Evolutionary conservation across 2,329 filamentous ascomycete species (phyloP), one percentile per base, ranked within the genome.

Genomic region (Aspergillus sp.): DNA sequence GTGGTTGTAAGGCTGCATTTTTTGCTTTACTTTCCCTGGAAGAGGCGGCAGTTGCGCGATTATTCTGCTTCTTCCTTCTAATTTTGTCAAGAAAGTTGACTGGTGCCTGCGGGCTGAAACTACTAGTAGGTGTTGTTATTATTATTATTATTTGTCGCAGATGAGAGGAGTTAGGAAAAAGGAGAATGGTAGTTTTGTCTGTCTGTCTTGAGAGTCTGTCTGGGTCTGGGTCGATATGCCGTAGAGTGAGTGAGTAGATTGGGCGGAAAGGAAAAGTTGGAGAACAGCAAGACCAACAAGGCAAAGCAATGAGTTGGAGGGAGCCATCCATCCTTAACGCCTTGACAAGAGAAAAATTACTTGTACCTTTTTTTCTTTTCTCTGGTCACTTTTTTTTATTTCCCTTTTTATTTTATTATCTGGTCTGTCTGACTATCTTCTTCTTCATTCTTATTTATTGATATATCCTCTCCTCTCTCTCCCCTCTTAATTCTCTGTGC

Each of bases 21-120:
- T 30, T 32, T 25, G 39, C 21, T 17, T 27, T 27, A 2, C 27
- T 30, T 30, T 30, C 27, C 36, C 52, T 42, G 23, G 30, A 13
- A 8, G 17, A 27, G 42, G 53, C 19, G 23, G 39, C 39, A 44
- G 13, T 36, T 55, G 53, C 53, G 53, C 39, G 39, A 55, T 55
- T 55, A 55, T 55, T 23, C 11, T 15, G 3, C n/a, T 39, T 51
- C 19, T 10, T 10, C 17, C 25, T 53, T 25, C 44, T 49, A 49
- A 30, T 49, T 49, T 30, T 17, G 19, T 39, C 36, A 23, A 27
- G 7, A 27, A 11, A 36, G 10, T 36, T 54, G 51, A 44, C 41
- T 44, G 41, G 41, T 44, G 41, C 41, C 41, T 44, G 41, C 41
- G 41, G 41, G 41, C 41, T 44, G 41, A 44, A 44, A 44, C 41